Evolutionary conservation across 345 rosid genomes (phyloP).

Genomic region (Syzygium oleosum): DNA sequence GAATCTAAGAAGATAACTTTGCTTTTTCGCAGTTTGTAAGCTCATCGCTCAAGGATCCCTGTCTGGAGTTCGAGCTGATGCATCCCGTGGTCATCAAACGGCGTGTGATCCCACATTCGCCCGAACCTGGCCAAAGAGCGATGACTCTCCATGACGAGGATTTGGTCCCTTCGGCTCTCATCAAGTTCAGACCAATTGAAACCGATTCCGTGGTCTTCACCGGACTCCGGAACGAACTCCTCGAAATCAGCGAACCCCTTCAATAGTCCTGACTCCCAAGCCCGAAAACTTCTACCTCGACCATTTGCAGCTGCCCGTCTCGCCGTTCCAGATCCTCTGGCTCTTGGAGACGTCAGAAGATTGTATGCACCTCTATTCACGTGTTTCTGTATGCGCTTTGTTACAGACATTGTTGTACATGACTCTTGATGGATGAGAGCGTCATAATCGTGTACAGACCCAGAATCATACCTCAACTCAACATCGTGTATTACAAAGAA

Average conservation of each 20-base stretch:
- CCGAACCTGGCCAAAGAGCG: constrained; percentile 40
- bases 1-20: not conserved
- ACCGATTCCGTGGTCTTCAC: constrained; percentile 58
- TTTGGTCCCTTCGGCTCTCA: constrained; percentile 82
- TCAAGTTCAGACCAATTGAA: constrained; percentile 70
- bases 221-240: constrained; percentile 66
- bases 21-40: constrained; percentile 58
- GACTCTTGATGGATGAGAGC: not conserved
- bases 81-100: constrained; percentile 59
- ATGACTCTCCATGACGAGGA: constrained; percentile 67
- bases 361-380: not conserved
- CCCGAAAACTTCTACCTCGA: not conserved
- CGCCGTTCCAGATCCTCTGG: not conserved
- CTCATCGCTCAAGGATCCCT: constrained; percentile 71
- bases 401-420: not conserved
- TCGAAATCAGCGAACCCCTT: constrained; percentile 49
- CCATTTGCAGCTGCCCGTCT: not conserved
- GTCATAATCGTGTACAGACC: not conserved
- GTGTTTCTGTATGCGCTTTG: not conserved
- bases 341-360: not conserved
- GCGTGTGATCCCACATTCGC: constrained; percentile 53
- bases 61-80: constrained; percentile 73
- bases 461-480: not conserved
- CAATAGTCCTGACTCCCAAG: not conserved
- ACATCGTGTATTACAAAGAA: not conserved